phyloP scores from a whole-genome alignment of 495 filamentous ascomycete species.

The Lophiostoma macrostomum region DNA sequence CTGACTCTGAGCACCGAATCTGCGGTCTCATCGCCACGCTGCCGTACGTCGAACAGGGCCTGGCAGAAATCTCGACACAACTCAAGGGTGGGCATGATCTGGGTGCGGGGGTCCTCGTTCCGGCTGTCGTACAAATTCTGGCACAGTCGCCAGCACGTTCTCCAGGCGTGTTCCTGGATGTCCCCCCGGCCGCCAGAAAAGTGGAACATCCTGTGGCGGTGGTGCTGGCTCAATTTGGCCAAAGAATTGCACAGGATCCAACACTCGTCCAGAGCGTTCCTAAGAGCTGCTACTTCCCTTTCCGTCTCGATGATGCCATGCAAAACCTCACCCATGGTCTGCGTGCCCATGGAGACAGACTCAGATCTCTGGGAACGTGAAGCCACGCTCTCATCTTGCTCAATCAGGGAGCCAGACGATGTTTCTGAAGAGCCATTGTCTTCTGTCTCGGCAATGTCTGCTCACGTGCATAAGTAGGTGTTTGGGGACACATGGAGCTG shows the following conservation, averaged over 20 bases:
- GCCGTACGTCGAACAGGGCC: constrained; percentile 77
- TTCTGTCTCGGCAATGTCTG: constrained; percentile 39
- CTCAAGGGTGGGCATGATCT: constrained; percentile 74
- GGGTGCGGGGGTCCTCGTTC: constrained; percentile 67
- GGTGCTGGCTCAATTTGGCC: constrained; percentile 77
- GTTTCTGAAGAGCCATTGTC: constrained; percentile 28
- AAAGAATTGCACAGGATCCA: constrained; percentile 94
- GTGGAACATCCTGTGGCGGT: constrained; percentile 74
- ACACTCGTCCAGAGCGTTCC: constrained; percentile 77
- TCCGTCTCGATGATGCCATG: constrained; percentile 48
- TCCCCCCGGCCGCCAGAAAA: constrained; percentile 62
- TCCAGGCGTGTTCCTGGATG: constrained; percentile 81
- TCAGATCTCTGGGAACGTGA: constrained; percentile 1
- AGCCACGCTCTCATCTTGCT: constrained; percentile 8
- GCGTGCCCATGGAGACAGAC: constrained; percentile 23
- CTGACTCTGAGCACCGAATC: constrained; percentile 87
- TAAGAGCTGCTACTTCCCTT: constrained; percentile 69
- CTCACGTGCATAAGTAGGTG: not conserved
- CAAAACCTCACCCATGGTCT: constrained; percentile 35
- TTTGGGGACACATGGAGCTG: no score
- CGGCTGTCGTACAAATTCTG: constrained; percentile 80
- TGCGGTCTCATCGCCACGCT: constrained; percentile 67
- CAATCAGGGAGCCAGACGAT: constrained; percentile 1
- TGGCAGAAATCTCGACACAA: constrained; percentile 90
- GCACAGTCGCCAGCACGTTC: constrained; percentile 87